Evolutionary conservation across 2,329 filamentous ascomycete species (phyloP).

Genomic region (Botrytis fabae): DNA sequence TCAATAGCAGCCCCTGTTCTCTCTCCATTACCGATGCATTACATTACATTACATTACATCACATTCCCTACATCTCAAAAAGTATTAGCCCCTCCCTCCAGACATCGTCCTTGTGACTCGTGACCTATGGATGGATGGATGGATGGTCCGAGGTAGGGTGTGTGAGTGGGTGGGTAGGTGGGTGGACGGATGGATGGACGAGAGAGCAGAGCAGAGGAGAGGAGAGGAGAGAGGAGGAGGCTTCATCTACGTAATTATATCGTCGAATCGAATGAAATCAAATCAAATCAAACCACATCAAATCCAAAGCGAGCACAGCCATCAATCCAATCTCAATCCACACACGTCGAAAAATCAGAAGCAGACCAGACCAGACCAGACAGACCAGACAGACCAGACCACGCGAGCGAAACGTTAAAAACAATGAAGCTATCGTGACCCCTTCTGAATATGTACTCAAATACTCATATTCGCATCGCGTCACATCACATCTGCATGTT

Average conservation of each 20-base stretch:
- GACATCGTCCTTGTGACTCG: constrained; percentile 16
- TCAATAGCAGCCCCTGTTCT: background rate
- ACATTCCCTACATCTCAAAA: background rate
- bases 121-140: background rate
- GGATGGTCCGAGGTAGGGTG: background rate
- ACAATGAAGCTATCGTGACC: constrained; percentile 10
- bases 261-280: too few relatives aligned
- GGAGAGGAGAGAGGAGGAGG: too few relatives aligned
- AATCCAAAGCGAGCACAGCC: background rate
- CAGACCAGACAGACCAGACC: too few relatives aligned
- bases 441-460: background rate
- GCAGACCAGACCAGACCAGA: background rate
- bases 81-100: background rate
- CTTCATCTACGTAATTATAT: background rate
- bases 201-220: background rate
- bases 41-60: too few relatives aligned
- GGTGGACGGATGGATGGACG: too few relatives aligned
- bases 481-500: background rate
- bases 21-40: background rate
- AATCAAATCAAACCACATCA: too few relatives aligned
- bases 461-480: background rate
- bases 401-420: background rate
- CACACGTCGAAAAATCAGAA: too few relatives aligned
- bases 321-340: too few relatives aligned
- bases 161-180: background rate